Evolutionary conservation across 2,329 filamentous ascomycete species (phyloP).

Genomic region (Diaporthe sp.): DNA sequence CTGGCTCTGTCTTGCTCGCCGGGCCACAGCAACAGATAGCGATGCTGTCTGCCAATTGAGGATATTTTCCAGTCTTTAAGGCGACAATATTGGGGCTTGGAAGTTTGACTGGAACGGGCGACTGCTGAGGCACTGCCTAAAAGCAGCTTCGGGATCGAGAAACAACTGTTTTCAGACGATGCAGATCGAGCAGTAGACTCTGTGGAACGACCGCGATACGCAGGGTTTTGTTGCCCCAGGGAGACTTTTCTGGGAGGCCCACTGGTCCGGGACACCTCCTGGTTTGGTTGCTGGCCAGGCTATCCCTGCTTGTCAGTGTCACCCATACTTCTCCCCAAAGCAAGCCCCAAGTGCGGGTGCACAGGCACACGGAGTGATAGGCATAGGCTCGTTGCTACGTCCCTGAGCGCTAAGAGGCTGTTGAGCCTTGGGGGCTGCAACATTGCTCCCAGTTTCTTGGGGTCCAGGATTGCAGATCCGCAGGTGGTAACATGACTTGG

Average conservation of each 20-base stretch:
- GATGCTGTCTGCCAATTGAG: neutral
- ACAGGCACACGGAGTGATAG: neutral
- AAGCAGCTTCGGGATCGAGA: neutral
- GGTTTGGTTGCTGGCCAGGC: slow-evolving; percentile 5
- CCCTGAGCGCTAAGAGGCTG: neutral
- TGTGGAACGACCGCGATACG: neutral
- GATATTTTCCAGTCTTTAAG: neutral
- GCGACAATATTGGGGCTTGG: neutral
- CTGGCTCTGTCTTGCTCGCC: neutral
- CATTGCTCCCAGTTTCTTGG: neutral
- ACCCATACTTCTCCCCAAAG: neutral
- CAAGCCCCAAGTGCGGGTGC: neutral
- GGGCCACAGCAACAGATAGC: neutral
- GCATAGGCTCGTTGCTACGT: neutral
- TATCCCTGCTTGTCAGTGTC: slow-evolving; percentile 33
- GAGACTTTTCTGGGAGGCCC: slow-evolving; percentile 22
- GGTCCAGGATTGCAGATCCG: neutral
- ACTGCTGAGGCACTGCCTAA: neutral
- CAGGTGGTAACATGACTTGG: slow-evolving; percentile 6
- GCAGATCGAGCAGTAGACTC: neutral
- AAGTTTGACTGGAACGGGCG: neutral
- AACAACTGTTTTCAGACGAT: neutral
- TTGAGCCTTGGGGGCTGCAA: neutral
- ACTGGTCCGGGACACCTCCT: slow-evolving; percentile 14
- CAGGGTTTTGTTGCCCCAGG: slow-evolving; percentile 21